Conservation (phyloP, 148 eudicot genomes). For the Fagopyrum homotropicum region DNA sequence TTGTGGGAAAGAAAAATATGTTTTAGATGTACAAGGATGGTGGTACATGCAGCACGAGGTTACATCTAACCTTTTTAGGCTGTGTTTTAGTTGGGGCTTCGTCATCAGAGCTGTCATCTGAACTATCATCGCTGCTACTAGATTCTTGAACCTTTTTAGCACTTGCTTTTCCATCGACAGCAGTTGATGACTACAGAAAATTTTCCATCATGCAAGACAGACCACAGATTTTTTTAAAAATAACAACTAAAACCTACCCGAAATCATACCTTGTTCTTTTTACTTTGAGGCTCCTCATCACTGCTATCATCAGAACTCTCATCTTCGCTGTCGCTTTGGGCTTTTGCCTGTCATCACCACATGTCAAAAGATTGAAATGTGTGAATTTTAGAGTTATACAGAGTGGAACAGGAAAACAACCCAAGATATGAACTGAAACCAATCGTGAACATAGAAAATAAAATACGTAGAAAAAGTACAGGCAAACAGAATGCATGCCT, state of each 20-base stretch:
- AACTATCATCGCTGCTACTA: conserved; percentile 19
- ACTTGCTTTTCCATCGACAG: conserved; percentile 7
- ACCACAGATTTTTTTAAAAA: too few relatives aligned
- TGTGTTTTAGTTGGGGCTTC: conserved; percentile 6
- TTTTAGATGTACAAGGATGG: too few relatives aligned
- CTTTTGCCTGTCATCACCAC: background rate
- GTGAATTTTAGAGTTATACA: background rate
- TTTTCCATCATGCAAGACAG: background rate
- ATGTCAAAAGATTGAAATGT: background rate
- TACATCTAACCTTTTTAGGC: background rate
- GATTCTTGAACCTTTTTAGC: conserved; percentile 12
- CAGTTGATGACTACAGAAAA: background rate
- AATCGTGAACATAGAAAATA: background rate
- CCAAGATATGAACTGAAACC: background rate
- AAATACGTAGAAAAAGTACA: background rate
- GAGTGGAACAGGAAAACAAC: background rate
- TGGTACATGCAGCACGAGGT: too few relatives aligned
- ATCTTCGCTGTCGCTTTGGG: background rate
- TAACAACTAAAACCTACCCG: background rate
- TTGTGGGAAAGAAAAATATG: too few relatives aligned
- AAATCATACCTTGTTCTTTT: conserved; percentile 9
- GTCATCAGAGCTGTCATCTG: conserved; percentile 20
- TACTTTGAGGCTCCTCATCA: conserved; percentile 5
- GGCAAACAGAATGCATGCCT: background rate
- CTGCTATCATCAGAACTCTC: conserved; percentile 14